Evolutionary conservation across 257 asterid species (phyloP).

Genomic region (Solanum okadae): DNA sequence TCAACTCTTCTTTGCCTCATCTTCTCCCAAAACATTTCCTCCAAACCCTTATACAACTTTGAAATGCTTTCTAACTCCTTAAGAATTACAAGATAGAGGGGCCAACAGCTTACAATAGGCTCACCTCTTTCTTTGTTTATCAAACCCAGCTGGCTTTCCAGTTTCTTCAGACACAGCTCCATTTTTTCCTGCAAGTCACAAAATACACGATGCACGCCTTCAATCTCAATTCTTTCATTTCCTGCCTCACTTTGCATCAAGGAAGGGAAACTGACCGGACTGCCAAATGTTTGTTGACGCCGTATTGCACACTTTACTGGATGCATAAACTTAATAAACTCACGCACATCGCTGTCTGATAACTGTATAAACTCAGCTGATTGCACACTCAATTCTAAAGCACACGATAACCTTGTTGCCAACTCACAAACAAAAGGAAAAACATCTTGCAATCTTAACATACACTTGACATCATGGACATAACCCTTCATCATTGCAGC

Average conservation of each 20-base stretch:
- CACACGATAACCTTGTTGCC: conserved; percentile 31
- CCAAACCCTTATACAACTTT: background rate
- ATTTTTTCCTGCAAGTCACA: background rate
- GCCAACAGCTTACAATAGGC: background rate
- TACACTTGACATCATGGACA: background rate
- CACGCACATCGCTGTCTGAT: conserved; percentile 27
- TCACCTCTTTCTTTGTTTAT: background rate
- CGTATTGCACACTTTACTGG: conserved; percentile 26
- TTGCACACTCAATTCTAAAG: conserved; percentile 20
- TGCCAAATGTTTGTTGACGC: background rate
- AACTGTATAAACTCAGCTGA: conserved; percentile 10
- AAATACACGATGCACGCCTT: background rate
- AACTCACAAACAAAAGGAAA: conserved; percentile 52
- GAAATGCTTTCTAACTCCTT: background rate
- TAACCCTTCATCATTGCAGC: background rate
- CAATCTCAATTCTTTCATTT: background rate
- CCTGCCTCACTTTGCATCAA: background rate
- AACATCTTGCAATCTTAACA: conserved; percentile 39
- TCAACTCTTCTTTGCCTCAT: background rate
- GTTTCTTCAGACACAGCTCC: background rate
- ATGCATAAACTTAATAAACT: conserved; percentile 36
- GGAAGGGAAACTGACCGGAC: conserved; percentile 23
- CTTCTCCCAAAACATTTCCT: background rate
- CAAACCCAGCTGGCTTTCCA: background rate
- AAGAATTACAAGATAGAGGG: background rate